Base-by-base conservation (phyloP, 352 stramenopile species). In the Phytophthora aleatoria region DNA sequence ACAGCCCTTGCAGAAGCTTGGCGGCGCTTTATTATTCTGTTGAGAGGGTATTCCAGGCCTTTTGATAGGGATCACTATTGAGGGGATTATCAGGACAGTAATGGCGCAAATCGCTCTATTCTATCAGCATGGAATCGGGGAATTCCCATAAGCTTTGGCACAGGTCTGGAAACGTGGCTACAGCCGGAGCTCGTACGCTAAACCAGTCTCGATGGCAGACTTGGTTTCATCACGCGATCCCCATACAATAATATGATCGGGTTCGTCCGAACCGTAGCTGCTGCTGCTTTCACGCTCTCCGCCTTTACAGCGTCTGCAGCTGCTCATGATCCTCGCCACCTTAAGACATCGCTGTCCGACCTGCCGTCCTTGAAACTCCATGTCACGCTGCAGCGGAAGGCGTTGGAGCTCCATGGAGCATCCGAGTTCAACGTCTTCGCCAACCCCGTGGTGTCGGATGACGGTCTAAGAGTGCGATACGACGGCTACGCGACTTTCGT, bases 281-380 rank as follows among this genome's bases (percentile, higher is more conserved):
- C 31, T 45, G 20, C 31, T 54, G 48, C 38, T 45, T 6, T 64
- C 33, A 24, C 16, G 8, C 27, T 64, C 1, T 50, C 36, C 27
- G 10, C 8, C 13, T 33, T 64, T 43, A 5, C 54, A 6, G 38
- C 20, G 39, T 27, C 28, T 26, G 15, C 50, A 28, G 36, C 7
- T 39, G 38, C 26, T 30, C 42, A 48, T 38, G 38, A n/a, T 11
- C 3, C 38, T 38, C 59, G 51, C 2, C 31, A 38, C 7, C 33
- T 50, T 10, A 51, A 58, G 26, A 55, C 33, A 1, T 58, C 57
- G 11, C 41, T 73, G 6, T 30, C n/a, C 44, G 55, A 73, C 28
- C 30, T 61, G n/a, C 69, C 65, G 15, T 69, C 64, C 3, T 16
- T 83, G 9, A 69, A 68, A 16, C 67, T 85, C 2, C 73, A 74